Conservation (phyloP, 345 rosid genomes). For the Eucalyptus curtisii region DNA sequence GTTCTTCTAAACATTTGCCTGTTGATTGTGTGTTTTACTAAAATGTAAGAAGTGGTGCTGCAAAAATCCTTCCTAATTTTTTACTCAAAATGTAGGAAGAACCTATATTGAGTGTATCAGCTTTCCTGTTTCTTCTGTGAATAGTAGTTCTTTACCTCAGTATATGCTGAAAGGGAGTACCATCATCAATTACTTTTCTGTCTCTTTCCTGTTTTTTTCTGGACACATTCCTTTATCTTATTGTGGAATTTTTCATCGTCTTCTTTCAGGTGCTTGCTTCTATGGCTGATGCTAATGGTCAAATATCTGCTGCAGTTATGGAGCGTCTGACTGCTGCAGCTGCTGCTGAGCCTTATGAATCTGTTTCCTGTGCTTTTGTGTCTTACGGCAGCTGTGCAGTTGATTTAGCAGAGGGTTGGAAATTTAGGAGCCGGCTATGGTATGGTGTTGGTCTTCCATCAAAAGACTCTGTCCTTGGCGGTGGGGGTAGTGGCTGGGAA, state of each 20-base stretch:
- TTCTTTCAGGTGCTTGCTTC: constrained; percentile 75
- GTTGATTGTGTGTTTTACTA: not conserved
- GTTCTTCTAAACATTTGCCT: not conserved
- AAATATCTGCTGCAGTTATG: constrained; percentile 78
- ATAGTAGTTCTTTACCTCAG: not conserved
- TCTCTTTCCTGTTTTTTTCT: not conserved
- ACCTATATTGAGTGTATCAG: not conserved
- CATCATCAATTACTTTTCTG: not conserved
- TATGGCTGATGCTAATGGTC: constrained; percentile 98
- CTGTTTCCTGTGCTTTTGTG: constrained; percentile 96
- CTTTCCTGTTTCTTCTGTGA: not conserved
- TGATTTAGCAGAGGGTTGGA: constrained; percentile 98
- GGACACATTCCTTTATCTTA: not conserved
- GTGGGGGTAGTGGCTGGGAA: constrained; percentile 95
- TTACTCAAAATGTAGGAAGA: not conserved
- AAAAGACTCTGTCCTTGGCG: constrained; percentile 52
- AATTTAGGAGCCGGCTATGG: constrained; percentile 94
- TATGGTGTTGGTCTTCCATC: constrained; percentile 85
- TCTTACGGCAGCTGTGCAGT: constrained; percentile 93
- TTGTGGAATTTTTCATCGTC: not conserved
- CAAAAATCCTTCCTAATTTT: not conserved
- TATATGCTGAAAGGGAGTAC: not conserved
- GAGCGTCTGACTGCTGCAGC: constrained; percentile 96
- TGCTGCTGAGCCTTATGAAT: constrained; percentile 96
- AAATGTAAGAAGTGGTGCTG: not conserved